Conservation (phyloP, 2,329 filamentous ascomycete species). For the Diaporthe sp. region DNA sequence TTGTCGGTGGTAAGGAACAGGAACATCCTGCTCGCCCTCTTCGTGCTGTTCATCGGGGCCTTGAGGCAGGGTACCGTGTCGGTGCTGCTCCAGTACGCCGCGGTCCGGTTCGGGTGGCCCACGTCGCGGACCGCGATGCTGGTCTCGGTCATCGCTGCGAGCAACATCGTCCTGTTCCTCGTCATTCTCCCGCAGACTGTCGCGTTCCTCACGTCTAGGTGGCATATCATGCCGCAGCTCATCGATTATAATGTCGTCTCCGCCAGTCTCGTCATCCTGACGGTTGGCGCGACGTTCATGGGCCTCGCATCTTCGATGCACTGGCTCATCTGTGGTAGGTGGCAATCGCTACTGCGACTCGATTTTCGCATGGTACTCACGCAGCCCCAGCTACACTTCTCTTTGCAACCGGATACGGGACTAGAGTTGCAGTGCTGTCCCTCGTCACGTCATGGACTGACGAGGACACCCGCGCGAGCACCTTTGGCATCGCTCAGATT, state of each 20-base stretch:
- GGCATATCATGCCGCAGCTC: conserved; percentile 36
- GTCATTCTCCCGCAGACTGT: conserved; percentile 39
- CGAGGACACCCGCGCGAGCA: conserved; percentile 40
- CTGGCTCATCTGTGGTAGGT: conserved; percentile 35
- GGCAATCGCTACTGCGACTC: background rate
- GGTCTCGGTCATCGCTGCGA: conserved; percentile 39
- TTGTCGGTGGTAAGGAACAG: conserved; percentile 26
- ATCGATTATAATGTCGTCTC: conserved; percentile 41
- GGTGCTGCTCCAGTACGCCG: conserved; percentile 39
- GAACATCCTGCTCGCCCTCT: conserved; percentile 38
- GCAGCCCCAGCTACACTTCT: conserved; percentile 30
- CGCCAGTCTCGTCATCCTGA: conserved; percentile 34
- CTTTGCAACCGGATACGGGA: conserved; percentile 39
- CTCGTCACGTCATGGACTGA: conserved; percentile 39
- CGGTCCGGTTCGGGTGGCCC: conserved; percentile 40
- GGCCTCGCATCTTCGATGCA: conserved; percentile 39
- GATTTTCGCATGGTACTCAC: background rate
- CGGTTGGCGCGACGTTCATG: conserved; percentile 34
- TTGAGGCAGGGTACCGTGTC: conserved; percentile 38
- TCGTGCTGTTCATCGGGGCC: conserved; percentile 40
- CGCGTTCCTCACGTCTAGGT: conserved; percentile 36
- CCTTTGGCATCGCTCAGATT: conserved; percentile 38
- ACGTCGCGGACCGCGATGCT: conserved; percentile 40
- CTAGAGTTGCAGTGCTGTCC: conserved; percentile 40
- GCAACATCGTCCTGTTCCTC: conserved; percentile 40